phyloP scores from a whole-genome alignment of 805 yeast genomes.

The Candida gorgasii region DNA sequence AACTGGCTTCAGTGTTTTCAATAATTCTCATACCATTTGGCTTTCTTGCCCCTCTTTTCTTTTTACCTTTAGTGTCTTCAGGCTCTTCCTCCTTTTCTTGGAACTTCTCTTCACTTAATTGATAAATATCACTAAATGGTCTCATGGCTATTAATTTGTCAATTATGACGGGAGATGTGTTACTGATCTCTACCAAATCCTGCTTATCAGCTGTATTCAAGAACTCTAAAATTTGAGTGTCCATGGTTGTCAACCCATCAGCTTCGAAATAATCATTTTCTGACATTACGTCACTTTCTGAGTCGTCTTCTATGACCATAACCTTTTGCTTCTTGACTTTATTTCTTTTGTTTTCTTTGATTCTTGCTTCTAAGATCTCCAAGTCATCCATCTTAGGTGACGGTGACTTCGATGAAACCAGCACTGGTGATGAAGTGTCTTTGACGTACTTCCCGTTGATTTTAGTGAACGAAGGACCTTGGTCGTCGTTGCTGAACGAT shows the following conservation, averaged over 20 bases:
- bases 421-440: conserved; percentile 9
- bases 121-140: conserved; percentile 64
- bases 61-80: conserved; percentile 20
- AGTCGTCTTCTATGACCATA: conserved; percentile 30
- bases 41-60: conserved; percentile 44
- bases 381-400: conserved; percentile 29
- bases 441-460: conserved; percentile 12
- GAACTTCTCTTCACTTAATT: conserved; percentile 60
- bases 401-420: neutral
- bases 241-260: conserved; percentile 51
- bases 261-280: conserved; percentile 40
- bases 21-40: conserved; percentile 73
- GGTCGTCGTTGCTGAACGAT: conserved; percentile 15
- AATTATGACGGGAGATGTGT: conserved; percentile 67
- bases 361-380: conserved; percentile 41
- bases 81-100: conserved; percentile 19
- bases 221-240: conserved; percentile 68
- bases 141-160: conserved; percentile 61
- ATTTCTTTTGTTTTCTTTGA: conserved; percentile 32
- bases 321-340: conserved; percentile 14
- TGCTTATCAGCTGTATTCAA: conserved; percentile 73
- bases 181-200: conserved; percentile 80
- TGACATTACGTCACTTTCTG: conserved; percentile 49
- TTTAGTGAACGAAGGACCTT: conserved; percentile 10
- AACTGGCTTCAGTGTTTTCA: conserved; percentile 65